phyloP scores from a whole-genome alignment of 2,329 filamentous ascomycete genomes.

The Penicillium sp. region DNA sequence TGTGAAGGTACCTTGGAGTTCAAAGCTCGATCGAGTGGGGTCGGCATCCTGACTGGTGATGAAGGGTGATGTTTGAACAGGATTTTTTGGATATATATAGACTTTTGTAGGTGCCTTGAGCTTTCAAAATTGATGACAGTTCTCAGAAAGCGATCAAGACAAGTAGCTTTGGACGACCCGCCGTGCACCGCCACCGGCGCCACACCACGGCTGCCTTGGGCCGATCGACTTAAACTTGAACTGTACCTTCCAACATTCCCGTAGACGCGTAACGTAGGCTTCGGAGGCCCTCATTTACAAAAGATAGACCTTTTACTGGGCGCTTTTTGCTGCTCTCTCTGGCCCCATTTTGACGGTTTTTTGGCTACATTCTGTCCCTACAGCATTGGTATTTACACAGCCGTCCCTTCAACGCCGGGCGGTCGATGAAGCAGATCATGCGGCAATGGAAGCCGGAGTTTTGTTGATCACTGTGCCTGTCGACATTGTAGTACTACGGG shows the following conservation, averaged over 20 bases:
- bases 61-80: background rate
- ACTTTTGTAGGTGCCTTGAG: background rate
- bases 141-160: slow-evolving; percentile 8
- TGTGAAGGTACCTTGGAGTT: slow-evolving; percentile 61
- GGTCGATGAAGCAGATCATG: background rate
- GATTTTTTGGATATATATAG: background rate
- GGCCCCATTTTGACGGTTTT: background rate
- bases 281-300: background rate
- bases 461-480: background rate
- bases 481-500: slow-evolving; percentile 8
- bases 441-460: slow-evolving; percentile 6
- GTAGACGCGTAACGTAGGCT: background rate
- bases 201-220: slow-evolving; percentile 9
- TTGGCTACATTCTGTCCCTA: background rate
- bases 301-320: background rate
- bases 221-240: background rate
- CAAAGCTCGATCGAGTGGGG: slow-evolving; percentile 65
- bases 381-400: background rate
- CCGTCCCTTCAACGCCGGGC: background rate
- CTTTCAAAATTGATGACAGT: slow-evolving; percentile 12
- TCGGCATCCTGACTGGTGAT: slow-evolving; percentile 57
- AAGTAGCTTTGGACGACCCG: slow-evolving; percentile 7
- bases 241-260: background rate
- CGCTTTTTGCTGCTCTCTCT: no score
- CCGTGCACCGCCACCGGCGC: slow-evolving; percentile 16